Evolutionary conservation across 2,329 filamentous ascomycete genomes (phyloP), one percentile per base, ranked within the genome.

Genomic region (Hymenoscyphus salicellus): DNA sequence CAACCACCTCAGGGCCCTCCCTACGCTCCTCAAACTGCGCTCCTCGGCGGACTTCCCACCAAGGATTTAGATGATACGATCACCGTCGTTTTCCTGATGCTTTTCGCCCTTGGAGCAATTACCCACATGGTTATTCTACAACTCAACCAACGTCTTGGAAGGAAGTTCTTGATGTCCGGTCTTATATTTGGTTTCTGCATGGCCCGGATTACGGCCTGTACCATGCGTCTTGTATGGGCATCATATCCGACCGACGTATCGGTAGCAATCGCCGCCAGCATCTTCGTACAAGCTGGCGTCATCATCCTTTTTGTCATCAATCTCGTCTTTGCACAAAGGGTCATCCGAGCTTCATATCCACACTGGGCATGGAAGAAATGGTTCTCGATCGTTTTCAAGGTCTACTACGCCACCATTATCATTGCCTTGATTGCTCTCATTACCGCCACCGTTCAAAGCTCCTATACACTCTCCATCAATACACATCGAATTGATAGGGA

Each of bases 241-340:
- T 92, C 91, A 10, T 62, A 72, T 28, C 58, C 62, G 1, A 61
- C 16, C 16, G 68, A 70, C 38, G 57, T 71, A 26, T 41, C 55
- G 11, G 59, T 73, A 16, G 70, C 65, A 8, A 73, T 74, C 17
- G 72, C 72, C 0, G 70, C 70, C 20, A 63, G 68, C 8, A 66
- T 74, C 3, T 72, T 74, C 36, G 68, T 72, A 2, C 58, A 68
- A 16, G 71, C 70, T 3, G 72, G 72, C 52, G 86, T 93, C 17
- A 75, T 96, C 38, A 77, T 96, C 7, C 79, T 96, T 30, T 94
- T 91, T 76, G 78, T 94, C 71, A 79, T 92, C 77, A 95, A 96
- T 78, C 78, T 96, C 52, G 79, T 95, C 72, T 91, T 93, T 73
- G 78, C 88, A 0, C 90, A 92, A 77, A 87, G 92, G 56, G 82